Conservation (phyloP, 768 basidiomycete genomes). For the Suillus americanus region DNA sequence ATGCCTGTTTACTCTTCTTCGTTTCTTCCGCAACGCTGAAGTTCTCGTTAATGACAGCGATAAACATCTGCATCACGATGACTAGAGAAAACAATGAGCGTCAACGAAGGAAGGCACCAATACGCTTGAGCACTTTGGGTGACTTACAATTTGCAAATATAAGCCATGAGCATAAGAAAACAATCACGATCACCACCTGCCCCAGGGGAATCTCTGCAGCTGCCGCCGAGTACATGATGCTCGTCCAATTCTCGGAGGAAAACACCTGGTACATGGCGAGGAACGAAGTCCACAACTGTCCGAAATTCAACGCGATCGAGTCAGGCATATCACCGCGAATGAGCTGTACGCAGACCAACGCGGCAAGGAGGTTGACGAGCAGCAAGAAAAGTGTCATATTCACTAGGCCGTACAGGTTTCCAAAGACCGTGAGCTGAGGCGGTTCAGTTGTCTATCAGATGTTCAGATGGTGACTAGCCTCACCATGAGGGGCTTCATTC, state of each 20-base stretch:
- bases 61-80: constrained; percentile 93
- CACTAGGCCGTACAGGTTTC: constrained; percentile 84
- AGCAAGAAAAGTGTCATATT: constrained; percentile 94
- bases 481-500: constrained; percentile 88
- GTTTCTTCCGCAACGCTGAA: constrained; percentile 90
- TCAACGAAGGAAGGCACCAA: background rate
- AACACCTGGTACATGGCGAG: constrained; percentile 86
- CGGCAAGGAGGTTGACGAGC: constrained; percentile 82
- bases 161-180: constrained; percentile 84
- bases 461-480: constrained; percentile 3
- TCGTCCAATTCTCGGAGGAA: constrained; percentile 95
- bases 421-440: constrained; percentile 78
- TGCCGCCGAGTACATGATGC: constrained; percentile 63
- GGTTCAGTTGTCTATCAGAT: constrained; percentile 3
- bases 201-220: constrained; percentile 59
- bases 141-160: constrained; percentile 87
- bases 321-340: constrained; percentile 76
- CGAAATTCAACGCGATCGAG: constrained; percentile 65
- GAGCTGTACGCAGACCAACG: constrained; percentile 80
- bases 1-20: constrained; percentile 80
- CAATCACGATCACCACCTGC: constrained; percentile 67
- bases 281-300: constrained; percentile 82
- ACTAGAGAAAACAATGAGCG: constrained; percentile 43
- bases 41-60: constrained; percentile 96
- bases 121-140: background rate